These are phyloP conservation scores for Pulveroboletus sp. DNA, from an alignment of 768 basidiomycete genomes.

Conservation along the genomic window DNA sequence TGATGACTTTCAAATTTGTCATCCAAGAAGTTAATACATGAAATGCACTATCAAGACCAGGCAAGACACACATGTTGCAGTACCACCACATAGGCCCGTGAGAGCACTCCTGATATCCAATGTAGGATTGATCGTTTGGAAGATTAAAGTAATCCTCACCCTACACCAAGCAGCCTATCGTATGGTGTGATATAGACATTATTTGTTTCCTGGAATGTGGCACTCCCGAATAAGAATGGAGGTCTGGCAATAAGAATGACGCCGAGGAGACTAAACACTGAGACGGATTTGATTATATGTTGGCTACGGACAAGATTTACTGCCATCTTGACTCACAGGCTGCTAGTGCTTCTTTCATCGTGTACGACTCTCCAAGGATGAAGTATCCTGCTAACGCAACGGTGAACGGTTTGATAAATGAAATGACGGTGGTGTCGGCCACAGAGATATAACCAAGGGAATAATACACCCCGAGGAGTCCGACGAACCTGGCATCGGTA, in stretches of 20 bases:
- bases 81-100: slow-evolving; percentile 59
- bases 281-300: not conserved
- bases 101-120: slow-evolving; percentile 47
- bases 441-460: slow-evolving; percentile 72
- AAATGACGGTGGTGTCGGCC: slow-evolving; percentile 73
- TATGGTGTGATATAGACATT: slow-evolving; percentile 9
- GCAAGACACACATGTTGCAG: slow-evolving; percentile 61
- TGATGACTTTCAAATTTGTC: slow-evolving; percentile 42
- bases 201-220: not conserved
- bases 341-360: slow-evolving; percentile 51
- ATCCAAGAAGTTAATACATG: not conserved
- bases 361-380: slow-evolving; percentile 58
- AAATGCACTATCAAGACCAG: not conserved
- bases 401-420: slow-evolving; percentile 67
- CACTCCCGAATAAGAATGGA: slow-evolving; percentile 59
- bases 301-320: not conserved
- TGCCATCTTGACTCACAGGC: slow-evolving; percentile 38
- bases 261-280: slow-evolving; percentile 66
- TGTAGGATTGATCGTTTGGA: not conserved
- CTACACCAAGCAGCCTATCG: slow-evolving; percentile 57
- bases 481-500: slow-evolving; percentile 54
- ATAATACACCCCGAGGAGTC: slow-evolving; percentile 63
- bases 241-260: slow-evolving; percentile 83
- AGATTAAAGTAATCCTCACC: slow-evolving; percentile 30
- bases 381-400: slow-evolving; percentile 61